phyloP scores from a whole-genome alignment of 345 rosid species.

The Pugionium dolabratum region DNA sequence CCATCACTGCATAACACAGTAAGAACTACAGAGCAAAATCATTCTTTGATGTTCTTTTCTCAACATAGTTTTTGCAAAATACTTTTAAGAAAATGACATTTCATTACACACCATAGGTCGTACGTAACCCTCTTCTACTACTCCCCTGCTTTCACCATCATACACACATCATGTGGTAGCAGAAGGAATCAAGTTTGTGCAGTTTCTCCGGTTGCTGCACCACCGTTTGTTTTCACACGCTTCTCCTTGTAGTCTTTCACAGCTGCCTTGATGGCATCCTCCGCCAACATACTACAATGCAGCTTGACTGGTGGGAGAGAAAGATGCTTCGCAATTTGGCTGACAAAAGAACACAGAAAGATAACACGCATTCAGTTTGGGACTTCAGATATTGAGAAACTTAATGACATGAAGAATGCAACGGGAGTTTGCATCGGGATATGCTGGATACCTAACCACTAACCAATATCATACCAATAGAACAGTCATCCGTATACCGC shows the following conservation, averaged over 20 bases:
- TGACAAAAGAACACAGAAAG: constrained; percentile 30
- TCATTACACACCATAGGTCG: too few species aligned
- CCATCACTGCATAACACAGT: too few species aligned
- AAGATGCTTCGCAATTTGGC: constrained; percentile 94
- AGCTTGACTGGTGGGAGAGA: constrained; percentile 97
- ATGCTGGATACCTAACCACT: not conserved
- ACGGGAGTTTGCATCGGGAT: not conserved
- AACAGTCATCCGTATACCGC: not conserved
- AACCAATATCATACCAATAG: constrained; percentile 6
- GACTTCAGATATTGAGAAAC: not conserved
- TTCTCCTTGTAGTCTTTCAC: constrained; percentile 81
- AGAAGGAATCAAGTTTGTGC: constrained; percentile 46
- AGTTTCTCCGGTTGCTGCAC: constrained; percentile 46
- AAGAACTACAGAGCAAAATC: too few species aligned
- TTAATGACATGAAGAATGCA: not conserved
- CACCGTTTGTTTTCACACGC: constrained; percentile 44
- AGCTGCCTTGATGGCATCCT: constrained; percentile 99
- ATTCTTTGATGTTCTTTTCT: too few species aligned
- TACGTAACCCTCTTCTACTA: constrained; percentile 5
- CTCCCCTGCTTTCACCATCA: constrained; percentile 33
- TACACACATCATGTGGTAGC: constrained; percentile 19
- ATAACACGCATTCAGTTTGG: constrained; percentile 1
- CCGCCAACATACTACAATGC: constrained; percentile 99
- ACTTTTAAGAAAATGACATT: too few species aligned
- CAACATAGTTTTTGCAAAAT: too few species aligned